Evolutionary conservation across 1,284 basidiomycete genomes (phyloP).

Genomic region (Ganoderma sinense): DNA sequence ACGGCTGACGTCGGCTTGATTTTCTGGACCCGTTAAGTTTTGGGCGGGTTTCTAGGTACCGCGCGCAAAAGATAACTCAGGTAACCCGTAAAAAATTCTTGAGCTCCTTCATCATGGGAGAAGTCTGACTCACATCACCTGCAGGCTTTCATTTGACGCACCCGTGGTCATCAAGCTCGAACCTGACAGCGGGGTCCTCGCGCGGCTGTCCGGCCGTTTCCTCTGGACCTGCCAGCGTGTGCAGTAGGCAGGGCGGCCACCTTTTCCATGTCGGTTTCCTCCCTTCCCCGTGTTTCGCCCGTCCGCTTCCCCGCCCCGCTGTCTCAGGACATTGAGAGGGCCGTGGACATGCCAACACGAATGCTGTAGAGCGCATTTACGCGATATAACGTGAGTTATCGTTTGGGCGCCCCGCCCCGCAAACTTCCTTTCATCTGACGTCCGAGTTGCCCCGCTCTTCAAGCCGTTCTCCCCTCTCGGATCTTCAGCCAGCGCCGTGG

Average conservation of each 20-base stretch:
- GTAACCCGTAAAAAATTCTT: constrained; percentile 7
- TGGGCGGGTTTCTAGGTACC: not conserved
- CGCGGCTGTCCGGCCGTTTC: constrained; percentile 24
- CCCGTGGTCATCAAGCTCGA: constrained; percentile 23
- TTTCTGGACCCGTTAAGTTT: not conserved
- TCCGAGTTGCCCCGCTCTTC: not conserved
- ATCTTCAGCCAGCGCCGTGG: not conserved
- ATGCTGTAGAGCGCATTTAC: not conserved
- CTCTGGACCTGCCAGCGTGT: constrained; percentile 20
- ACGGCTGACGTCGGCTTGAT: not conserved
- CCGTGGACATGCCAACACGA: not conserved
- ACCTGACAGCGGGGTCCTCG: constrained; percentile 25
- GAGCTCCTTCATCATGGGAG: constrained; percentile 18
- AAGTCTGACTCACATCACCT: constrained; percentile 28
- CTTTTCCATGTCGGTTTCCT: constrained; percentile 14
- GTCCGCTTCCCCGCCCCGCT: constrained; percentile 15
- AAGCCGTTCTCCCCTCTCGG: not conserved
- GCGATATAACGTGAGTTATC: constrained; percentile 3
- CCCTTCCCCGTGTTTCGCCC: constrained; percentile 19
- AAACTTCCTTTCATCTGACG: not conserved
- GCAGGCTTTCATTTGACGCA: constrained; percentile 31
- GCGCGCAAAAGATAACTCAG: not conserved
- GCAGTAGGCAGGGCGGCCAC: constrained; percentile 30
- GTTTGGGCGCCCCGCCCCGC: not conserved
- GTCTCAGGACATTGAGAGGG: constrained; percentile 2